Percentiles rank a stretch among this genome's conserved stretches.
Conservation (phyloP, 2,329 filamentous ascomycete species). For the Thelonectria olida region DNA sequence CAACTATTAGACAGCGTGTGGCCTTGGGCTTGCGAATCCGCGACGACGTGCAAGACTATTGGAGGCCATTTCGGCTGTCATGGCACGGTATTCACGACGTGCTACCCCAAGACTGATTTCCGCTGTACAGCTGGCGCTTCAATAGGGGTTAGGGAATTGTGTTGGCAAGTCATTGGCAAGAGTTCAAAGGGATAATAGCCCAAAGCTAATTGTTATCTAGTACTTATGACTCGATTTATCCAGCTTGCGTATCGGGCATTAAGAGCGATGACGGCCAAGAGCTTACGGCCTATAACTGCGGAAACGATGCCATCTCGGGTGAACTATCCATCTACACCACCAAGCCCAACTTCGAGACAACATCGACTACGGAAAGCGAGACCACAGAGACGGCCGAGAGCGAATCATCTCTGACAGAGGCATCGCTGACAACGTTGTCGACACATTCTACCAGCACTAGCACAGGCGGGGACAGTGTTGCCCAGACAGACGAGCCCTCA, state of each 20-base stretch:
- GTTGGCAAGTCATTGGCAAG: neutral
- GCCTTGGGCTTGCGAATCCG: neutral
- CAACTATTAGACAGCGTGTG: neutral
- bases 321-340: neutral
- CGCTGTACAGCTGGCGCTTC: neutral
- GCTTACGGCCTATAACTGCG: constrained; percentile 2
- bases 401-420: too few species aligned
- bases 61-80: neutral
- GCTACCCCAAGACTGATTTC: neutral
- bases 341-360: neutral
- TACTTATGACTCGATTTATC: neutral
- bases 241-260: constrained; percentile 3
- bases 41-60: neutral
- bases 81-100: neutral
- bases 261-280: neutral
- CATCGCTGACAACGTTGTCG: neutral
- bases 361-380: neutral
- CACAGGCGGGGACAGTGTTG: neutral
- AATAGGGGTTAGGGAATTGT: neutral
- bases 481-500: neutral
- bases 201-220: neutral
- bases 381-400: neutral
- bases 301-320: neutral
- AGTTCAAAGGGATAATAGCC: neutral
- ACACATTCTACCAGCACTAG: neutral